These are phyloP conservation scores for Rhynchospora pubera DNA, from an alignment of 176 grass and related monocot species.

Conservation along the genomic window DNA sequence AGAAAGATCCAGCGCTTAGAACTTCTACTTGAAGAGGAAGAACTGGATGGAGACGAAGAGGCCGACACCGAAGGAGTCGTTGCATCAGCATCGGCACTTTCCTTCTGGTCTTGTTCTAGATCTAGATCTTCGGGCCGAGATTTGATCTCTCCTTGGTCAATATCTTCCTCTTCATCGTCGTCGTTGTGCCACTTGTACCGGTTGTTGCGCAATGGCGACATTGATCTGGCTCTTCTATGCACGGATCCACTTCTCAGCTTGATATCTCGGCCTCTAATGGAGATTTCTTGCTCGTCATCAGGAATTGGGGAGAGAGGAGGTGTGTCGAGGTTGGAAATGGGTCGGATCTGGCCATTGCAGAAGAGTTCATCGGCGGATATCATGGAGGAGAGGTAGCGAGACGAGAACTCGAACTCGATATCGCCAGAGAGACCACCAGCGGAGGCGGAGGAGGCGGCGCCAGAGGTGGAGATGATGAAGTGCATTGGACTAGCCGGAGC, in stretches of 20 bases:
- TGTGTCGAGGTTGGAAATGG: constrained; percentile 58
- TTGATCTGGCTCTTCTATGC: constrained; percentile 70
- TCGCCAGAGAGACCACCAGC: constrained; percentile 23
- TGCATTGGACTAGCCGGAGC: constrained; percentile 93
- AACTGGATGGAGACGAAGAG: constrained; percentile 44
- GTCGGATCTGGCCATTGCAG: constrained; percentile 90
- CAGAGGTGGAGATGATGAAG: constrained; percentile 53
- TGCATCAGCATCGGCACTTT: constrained; percentile 6
- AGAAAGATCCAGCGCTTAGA: constrained; percentile 80
- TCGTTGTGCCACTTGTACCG: constrained; percentile 41
- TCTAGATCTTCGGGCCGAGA: constrained; percentile 15
- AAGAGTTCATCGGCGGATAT: constrained; percentile 95
- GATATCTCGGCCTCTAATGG: constrained; percentile 38
- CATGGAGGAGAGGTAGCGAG: constrained; percentile 49
- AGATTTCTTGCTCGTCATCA: constrained; percentile 30
- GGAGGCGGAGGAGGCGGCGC: constrained; percentile 9
- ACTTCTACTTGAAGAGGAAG: constrained; percentile 39
- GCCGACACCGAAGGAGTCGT: constrained; percentile 37
- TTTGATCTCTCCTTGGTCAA: constrained; percentile 4
- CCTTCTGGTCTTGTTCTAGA: constrained; percentile 25
- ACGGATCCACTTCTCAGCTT: constrained; percentile 55
- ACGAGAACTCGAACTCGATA: constrained; percentile 66
- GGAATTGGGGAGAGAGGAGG: constrained; percentile 48
- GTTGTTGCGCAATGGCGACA: constrained; percentile 80
- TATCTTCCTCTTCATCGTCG: constrained; percentile 22